Conservation (phyloP, 805 yeast species). For the Candida suzukii region DNA sequence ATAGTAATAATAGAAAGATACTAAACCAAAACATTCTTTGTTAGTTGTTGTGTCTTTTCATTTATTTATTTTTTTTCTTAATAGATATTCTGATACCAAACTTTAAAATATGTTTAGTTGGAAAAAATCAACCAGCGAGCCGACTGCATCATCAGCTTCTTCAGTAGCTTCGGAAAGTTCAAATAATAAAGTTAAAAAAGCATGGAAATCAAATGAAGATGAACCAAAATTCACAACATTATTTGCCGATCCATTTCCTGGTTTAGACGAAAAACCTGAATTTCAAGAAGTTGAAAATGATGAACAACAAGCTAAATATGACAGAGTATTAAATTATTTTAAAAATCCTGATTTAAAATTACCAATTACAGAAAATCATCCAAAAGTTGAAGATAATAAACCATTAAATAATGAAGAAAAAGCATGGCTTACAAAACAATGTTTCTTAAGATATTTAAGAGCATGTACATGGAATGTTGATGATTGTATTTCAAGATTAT, state of each 20-base stretch:
- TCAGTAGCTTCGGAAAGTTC: no score
- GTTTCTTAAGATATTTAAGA: conserved; percentile 79
- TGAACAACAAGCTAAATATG: conserved; percentile 54
- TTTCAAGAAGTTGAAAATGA: conserved; percentile 39
- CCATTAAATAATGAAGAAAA: conserved; percentile 50
- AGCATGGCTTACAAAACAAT: conserved; percentile 89
- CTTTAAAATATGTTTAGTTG: conserved; percentile 20
- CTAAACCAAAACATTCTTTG: no score
- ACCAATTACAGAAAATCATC: conserved; percentile 42
- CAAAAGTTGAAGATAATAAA: conserved; percentile 23
- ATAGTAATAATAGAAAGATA: no score
- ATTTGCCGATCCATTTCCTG: conserved; percentile 39
- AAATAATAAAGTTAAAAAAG: conserved; percentile 9
- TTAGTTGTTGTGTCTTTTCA: no score
- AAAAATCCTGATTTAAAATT: conserved; percentile 37
- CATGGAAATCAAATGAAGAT: conserved; percentile 20
- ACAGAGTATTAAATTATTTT: conserved; percentile 53
- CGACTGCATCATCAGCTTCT: not conserved
- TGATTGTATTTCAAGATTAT: conserved; percentile 67
- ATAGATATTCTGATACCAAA: not conserved
- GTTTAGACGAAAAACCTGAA: conserved; percentile 43
- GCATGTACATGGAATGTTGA: conserved; percentile 84
- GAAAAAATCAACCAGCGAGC: conserved; percentile 8
- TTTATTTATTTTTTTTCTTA: no score
- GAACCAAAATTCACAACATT: conserved; percentile 10